Conservation (phyloP, 345 rosid species). For the Stellera chamaejasme region DNA sequence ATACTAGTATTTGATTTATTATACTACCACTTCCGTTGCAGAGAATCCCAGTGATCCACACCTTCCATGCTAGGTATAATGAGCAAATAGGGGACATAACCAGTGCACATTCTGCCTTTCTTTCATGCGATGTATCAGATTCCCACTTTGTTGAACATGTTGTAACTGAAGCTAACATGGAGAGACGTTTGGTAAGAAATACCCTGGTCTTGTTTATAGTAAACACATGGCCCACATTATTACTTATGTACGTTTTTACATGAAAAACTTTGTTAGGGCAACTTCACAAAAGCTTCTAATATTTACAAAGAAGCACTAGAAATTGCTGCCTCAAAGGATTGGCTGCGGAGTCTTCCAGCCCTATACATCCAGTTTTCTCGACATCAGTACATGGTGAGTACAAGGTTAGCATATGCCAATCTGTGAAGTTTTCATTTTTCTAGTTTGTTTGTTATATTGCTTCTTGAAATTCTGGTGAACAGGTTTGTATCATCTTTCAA, state of each 20-base stretch:
- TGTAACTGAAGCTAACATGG: slow-evolving; percentile 79
- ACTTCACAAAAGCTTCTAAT: slow-evolving; percentile 49
- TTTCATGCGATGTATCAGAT: slow-evolving; percentile 37
- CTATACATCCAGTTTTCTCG: slow-evolving; percentile 61
- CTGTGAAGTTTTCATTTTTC: background rate
- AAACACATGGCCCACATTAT: background rate
- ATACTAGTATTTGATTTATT: background rate
- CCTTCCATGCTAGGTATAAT: slow-evolving; percentile 67
- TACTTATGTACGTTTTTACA: slow-evolving; percentile 10
- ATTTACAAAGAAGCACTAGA: slow-evolving; percentile 58
- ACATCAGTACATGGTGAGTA: slow-evolving; percentile 57
- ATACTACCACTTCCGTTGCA: slow-evolving; percentile 33
- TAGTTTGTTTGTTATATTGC: slow-evolving; percentile 4
- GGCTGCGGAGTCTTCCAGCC: slow-evolving; percentile 32
- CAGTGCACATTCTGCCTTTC: slow-evolving; percentile 60
- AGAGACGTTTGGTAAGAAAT: slow-evolving; percentile 63
- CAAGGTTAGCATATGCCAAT: slow-evolving; percentile 5
- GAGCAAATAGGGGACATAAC: slow-evolving; percentile 52
- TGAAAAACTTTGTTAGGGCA: slow-evolving; percentile 45
- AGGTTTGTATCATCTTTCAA: background rate
- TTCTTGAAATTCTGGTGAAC: background rate
- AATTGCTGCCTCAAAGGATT: slow-evolving; percentile 33
- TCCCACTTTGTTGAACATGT: slow-evolving; percentile 45
- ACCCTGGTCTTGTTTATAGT: background rate
- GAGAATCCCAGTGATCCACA: slow-evolving; percentile 54